Percentiles rank a stretch among this genome's conserved stretches.
Evolutionary conservation across 2,329 filamentous ascomycete genomes (phyloP).

Genomic region (Diplodia corticola): DNA sequence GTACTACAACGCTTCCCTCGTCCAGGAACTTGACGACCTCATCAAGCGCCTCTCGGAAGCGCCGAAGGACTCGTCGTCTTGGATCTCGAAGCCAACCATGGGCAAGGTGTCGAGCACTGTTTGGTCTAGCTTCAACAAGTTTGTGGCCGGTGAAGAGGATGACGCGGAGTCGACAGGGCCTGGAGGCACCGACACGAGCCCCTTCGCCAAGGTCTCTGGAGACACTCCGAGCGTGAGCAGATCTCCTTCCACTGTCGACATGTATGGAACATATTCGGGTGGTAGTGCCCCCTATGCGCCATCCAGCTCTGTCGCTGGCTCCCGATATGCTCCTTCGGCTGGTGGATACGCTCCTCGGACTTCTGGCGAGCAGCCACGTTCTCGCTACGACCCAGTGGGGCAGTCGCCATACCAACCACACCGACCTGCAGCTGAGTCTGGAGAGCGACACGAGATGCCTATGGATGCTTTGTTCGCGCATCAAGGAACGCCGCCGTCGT

Average conservation of each 20-base stretch:
- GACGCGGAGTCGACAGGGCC: slow-evolving; percentile 62
- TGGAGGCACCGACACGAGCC: slow-evolving; percentile 62
- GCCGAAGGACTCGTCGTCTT: slow-evolving; percentile 79
- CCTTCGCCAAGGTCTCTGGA: slow-evolving; percentile 80
- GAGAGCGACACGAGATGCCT: slow-evolving; percentile 28
- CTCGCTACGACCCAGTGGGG: slow-evolving; percentile 45
- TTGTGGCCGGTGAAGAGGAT: slow-evolving; percentile 87
- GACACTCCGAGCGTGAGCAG: slow-evolving; percentile 52
- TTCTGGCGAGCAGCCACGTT: slow-evolving; percentile 53
- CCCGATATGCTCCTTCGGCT: slow-evolving; percentile 40
- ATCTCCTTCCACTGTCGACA: slow-evolving; percentile 69
- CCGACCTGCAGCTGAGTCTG: slow-evolving; percentile 42
- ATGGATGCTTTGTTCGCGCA: slow-evolving; percentile 21
- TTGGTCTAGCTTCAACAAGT: slow-evolving; percentile 93
- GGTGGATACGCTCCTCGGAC: slow-evolving; percentile 48
- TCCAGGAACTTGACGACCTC: slow-evolving; percentile 78
- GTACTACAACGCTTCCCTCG: slow-evolving; percentile 78
- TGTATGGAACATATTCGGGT: slow-evolving; percentile 63
- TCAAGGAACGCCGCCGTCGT: slow-evolving; percentile 34
- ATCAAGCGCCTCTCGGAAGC: slow-evolving; percentile 80
- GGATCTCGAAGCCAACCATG: slow-evolving; percentile 94
- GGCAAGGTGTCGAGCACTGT: slow-evolving; percentile 91
- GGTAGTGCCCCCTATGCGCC: slow-evolving; percentile 42
- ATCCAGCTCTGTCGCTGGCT: slow-evolving; percentile 34
- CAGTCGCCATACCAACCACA: slow-evolving; percentile 16